Percentiles rank a stretch among this genome's conserved stretches.
Conservation (phyloP, 2,329 filamentous ascomycete species). For the Alternaria hordeiaustralica region DNA sequence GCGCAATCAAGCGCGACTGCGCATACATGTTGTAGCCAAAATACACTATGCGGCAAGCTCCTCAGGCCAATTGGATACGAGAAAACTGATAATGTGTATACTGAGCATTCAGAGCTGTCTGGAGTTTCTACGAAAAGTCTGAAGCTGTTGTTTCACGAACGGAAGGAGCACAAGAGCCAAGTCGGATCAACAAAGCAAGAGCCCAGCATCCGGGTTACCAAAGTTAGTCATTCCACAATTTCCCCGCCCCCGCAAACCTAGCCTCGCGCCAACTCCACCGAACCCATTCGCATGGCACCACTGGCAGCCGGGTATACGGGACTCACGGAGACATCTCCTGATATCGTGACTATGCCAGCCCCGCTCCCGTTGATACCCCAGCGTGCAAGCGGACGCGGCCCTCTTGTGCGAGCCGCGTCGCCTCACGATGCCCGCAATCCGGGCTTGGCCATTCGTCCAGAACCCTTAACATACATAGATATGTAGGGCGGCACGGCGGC, state of each 20-base stretch:
- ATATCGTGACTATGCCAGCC: neutral
- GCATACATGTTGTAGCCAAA: too few species aligned
- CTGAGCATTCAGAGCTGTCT: too few species aligned
- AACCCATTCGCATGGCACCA: neutral
- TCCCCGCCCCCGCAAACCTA: constrained; percentile 52
- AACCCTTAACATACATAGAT: neutral
- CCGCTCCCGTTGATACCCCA: neutral
- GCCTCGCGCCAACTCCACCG: constrained; percentile 1
- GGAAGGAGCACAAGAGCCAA: too few species aligned
- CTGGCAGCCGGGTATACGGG: constrained; percentile 13
- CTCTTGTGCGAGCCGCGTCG: constrained; percentile 8
- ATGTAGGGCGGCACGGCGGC: neutral
- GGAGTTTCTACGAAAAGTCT: too few species aligned
- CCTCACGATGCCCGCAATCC: neutral
- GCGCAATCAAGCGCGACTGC: neutral
- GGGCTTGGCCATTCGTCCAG: neutral
- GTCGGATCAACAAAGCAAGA: neutral
- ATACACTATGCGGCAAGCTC: too few species aligned
- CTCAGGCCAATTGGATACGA: neutral
- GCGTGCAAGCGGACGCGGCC: constrained; percentile 6
- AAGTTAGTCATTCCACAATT: constrained; percentile 7
- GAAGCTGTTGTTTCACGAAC: neutral
- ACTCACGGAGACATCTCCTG: neutral
- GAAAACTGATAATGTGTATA: neutral
- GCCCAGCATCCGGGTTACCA: constrained; percentile 9